phyloP scores from a whole-genome alignment of 208 protist genomes.

The Acanthamoeba culbertsoni region DNA sequence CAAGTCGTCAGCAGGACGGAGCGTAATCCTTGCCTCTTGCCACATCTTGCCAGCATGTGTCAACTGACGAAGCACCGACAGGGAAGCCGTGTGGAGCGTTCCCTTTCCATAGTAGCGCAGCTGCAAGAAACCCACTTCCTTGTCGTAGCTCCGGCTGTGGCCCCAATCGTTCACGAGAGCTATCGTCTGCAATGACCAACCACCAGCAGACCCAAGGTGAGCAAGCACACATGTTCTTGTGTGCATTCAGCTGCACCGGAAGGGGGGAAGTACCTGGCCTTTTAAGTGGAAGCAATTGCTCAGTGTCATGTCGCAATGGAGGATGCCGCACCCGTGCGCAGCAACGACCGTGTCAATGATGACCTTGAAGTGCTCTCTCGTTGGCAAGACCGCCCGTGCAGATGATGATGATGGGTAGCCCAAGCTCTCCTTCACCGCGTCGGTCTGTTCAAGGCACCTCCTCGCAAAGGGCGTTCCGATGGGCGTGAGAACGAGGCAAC shows the following conservation, averaged over 20 bases:
- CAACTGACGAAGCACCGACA: constrained; percentile 5
- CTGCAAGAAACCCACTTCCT: no score
- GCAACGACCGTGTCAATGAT: neutral
- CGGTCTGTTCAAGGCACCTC: neutral
- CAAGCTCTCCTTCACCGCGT: neutral
- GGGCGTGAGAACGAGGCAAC: neutral
- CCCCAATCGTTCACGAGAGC: constrained; percentile 10
- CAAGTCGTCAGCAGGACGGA: constrained; percentile 1
- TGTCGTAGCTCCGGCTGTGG: neutral
- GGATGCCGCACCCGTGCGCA: neutral
- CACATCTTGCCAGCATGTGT: neutral
- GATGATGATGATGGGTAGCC: neutral
- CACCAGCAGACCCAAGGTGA: no score
- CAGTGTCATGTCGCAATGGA: neutral
- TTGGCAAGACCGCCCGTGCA: neutral
- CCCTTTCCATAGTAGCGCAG: neutral
- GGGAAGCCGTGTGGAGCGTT: no score
- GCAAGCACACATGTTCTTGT: no score
- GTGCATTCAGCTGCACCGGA: neutral
- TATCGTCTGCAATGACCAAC: neutral
- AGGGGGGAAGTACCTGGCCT: neutral
- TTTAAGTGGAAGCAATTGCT: constrained; percentile 7
- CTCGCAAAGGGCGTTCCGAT: neutral
- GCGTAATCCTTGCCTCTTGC: neutral
- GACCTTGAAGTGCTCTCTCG: neutral